Evolutionary conservation across 2,329 filamentous ascomycete genomes (phyloP), one percentile per base, ranked within the genome.

Genomic region (Juglanconis sp.): DNA sequence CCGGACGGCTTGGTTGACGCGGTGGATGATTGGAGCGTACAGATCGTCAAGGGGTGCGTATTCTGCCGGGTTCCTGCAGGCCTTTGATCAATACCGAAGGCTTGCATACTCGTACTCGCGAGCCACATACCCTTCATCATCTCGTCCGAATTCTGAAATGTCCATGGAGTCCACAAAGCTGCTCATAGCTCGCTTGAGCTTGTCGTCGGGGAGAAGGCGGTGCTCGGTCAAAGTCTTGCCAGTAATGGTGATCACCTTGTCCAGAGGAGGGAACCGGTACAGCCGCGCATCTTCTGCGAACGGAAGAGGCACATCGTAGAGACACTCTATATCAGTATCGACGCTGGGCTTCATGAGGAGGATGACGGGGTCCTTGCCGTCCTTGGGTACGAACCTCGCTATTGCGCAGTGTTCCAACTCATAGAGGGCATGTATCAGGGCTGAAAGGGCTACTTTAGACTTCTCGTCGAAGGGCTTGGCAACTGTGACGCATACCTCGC

Each of bases 121-220:
- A 11, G 30, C 2, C 64, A 67, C 81, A 68, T 74, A 90, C 85
- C 88, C 91, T 48, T 93, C 84, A 50, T 95, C 90, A 67, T 96
- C 89, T 50, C 80, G 82, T 9, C 82, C 88, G 68, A 88, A 86
- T 0, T 73, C 80, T 1, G 88, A 89, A 2, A 99, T 78, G 68
- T 97, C 93, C 94, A 99, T 96, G 7, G 85, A 86, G 71, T 98
- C 92, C 7, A 99, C 92, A 67, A 94, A 98, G 64, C 91, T 86
- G 71, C 87, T 89, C 93, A 99, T 98, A 1, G 92, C 89, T 53
- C 88, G 77, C 57, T 85, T 82, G 31, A 99, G 80, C 36, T 90
- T 85, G 2, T 90, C 81, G 9, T 79, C 87, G 0, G 95, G 95
- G 2, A 99, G 79, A 62, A 96, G 87, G 40, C 91, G 88, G 65